These are phyloP conservation scores for Flaveria floridana DNA, from an alignment of 140 eudicot genomes.

Conservation along the genomic window DNA sequence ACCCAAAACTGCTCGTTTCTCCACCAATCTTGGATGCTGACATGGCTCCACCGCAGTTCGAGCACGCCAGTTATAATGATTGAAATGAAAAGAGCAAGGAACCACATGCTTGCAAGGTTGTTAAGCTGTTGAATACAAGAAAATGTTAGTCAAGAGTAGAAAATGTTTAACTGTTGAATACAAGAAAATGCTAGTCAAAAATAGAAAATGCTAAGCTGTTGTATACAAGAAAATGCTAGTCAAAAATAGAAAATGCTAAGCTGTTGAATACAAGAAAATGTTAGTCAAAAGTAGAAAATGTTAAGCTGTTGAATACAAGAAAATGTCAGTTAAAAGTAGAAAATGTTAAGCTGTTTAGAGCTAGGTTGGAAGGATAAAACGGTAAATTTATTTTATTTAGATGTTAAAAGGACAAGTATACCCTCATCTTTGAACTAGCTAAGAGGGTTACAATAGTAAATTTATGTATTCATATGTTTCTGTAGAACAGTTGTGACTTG, in stretches of 20 bases:
- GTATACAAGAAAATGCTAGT: not conserved
- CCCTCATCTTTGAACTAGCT: not conserved
- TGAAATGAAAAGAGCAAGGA: conserved; percentile 75
- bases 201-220: conserved; percentile 54
- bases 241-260: not conserved
- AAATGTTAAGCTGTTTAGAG: not conserved
- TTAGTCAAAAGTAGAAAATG: too few species aligned
- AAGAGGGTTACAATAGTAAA: not conserved
- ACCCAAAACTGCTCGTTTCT: conserved; percentile 93
- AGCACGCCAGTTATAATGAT: conserved; percentile 70
- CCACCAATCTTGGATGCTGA: conserved; percentile 93
- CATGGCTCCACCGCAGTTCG: conserved; percentile 83
- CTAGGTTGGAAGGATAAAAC: not conserved
- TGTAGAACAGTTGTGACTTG: conserved; percentile 10
- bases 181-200: not conserved
- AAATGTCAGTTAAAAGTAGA: not conserved
- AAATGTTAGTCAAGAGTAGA: conserved; percentile 1
- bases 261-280: too few species aligned
- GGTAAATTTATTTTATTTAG: not conserved
- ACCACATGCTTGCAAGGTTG: conserved; percentile 86
- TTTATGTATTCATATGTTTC: conserved; percentile 6
- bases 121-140: conserved; percentile 52
- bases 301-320: not conserved
- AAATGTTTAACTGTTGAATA: not conserved
- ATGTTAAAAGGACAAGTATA: conserved; percentile 1